Percentiles rank a stretch among this genome's conserved stretches.
Evolutionary conservation across 306 rosid species (phyloP).

Genomic region (Fagus crenata): DNA sequence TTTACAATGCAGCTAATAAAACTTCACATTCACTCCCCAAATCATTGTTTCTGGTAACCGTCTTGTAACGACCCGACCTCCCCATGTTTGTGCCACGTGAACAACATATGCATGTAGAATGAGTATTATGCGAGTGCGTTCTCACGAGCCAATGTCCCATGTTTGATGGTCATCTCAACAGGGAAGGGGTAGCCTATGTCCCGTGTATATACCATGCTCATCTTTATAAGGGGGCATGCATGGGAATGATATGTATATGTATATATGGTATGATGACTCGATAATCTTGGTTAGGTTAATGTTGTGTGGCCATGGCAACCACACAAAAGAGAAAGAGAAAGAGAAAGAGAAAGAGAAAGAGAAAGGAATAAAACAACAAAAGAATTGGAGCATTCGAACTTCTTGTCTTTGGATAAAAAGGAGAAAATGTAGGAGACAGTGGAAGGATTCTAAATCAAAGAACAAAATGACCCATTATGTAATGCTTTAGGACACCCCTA

Average conservation of each 20-base stretch:
- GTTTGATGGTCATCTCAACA: slow-evolving; percentile 33
- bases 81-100: slow-evolving; percentile 71
- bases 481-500: slow-evolving; percentile 36
- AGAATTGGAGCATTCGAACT: background rate
- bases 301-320: slow-evolving; percentile 21
- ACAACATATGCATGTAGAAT: slow-evolving; percentile 47
- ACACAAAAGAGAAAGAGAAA: background rate
- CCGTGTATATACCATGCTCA: background rate
- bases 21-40: background rate
- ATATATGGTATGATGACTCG: slow-evolving; percentile 1
- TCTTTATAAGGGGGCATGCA: background rate
- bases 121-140: slow-evolving; percentile 23
- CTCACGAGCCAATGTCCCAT: slow-evolving; percentile 53
- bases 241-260: too few species aligned
- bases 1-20: background rate
- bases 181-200: slow-evolving; percentile 29
- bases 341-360: too few species aligned
- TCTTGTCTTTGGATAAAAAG: slow-evolving; percentile 4
- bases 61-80: slow-evolving; percentile 49
- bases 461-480: slow-evolving; percentile 26
- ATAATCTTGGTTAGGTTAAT: slow-evolving; percentile 3
- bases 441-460: slow-evolving; percentile 26
- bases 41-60: slow-evolving; percentile 14
- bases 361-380: background rate
- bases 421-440: slow-evolving; percentile 10